These are phyloP conservation scores for Agaricus sinodeliciosus DNA, from an alignment of 768 basidiomycete species.

Conservation along the genomic window DNA sequence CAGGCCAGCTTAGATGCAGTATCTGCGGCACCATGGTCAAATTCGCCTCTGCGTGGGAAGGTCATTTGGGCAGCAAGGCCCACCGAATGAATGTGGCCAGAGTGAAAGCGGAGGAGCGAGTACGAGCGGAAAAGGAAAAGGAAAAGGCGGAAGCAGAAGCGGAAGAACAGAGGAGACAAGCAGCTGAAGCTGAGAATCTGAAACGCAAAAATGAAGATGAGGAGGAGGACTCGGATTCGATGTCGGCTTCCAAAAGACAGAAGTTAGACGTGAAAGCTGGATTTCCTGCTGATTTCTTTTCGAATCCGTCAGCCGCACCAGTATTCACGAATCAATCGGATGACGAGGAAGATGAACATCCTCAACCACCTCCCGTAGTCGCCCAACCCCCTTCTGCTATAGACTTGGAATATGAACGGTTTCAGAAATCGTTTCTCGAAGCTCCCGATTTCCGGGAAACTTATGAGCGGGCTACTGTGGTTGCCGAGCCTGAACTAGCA, in stretches of 20 bases:
- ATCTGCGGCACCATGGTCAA: slow-evolving; percentile 62
- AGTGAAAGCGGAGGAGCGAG: slow-evolving; percentile 48
- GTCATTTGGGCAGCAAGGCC: slow-evolving; percentile 75
- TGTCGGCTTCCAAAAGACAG: slow-evolving; percentile 15
- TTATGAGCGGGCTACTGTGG: slow-evolving; percentile 64
- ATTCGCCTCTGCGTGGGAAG: slow-evolving; percentile 80
- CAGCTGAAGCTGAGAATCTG: slow-evolving; percentile 19
- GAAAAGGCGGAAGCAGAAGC: slow-evolving; percentile 25
- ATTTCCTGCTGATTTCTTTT: slow-evolving; percentile 74
- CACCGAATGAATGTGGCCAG: slow-evolving; percentile 65
- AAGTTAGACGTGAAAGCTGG: slow-evolving; percentile 14
- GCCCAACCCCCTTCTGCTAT: slow-evolving; percentile 27
- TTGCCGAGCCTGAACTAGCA: slow-evolving; percentile 60
- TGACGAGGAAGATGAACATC: slow-evolving; percentile 25
- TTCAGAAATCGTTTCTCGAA: slow-evolving; percentile 59
- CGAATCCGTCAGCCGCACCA: slow-evolving; percentile 57
- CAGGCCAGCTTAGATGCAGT: slow-evolving; percentile 64
- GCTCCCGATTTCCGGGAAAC: slow-evolving; percentile 35
- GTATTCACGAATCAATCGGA: slow-evolving; percentile 31
- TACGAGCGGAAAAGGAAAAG: slow-evolving; percentile 26
- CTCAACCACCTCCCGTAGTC: slow-evolving; percentile 11
- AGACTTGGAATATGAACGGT: slow-evolving; percentile 69
- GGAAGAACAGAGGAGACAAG: slow-evolving; percentile 21
- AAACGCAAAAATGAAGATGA: slow-evolving; percentile 19
- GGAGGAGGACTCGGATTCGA: slow-evolving; percentile 11